Base-by-base conservation (phyloP, 2,329 filamentous ascomycete genomes). In the Alternaria atra region DNA sequence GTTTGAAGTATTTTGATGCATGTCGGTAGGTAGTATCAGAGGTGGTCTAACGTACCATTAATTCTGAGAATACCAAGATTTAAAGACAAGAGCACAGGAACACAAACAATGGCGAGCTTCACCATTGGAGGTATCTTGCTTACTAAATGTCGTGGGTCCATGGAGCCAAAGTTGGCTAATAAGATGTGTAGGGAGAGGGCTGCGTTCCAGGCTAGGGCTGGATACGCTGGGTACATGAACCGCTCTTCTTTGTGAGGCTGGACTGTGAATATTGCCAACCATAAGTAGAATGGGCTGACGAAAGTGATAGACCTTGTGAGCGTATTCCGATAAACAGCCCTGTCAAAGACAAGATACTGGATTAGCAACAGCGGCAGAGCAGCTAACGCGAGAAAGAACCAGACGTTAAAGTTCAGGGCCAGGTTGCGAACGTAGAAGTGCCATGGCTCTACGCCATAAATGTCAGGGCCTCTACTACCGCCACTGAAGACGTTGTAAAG, bases 181-280 rank as follows among this genome's bases (percentile, higher is more conserved):
- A 96, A 73, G 59, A 96, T 90, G 77, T 98, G 93, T 35, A 96
- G 82, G 4, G 92, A 87, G 54, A 97, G 86, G 8, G 94, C 91
- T 3, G 94, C 94, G 72, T 97, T 97, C 35, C 99, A 84, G 0
- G 91, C 91, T 37, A 99, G 84, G 65, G 94, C 93, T 1, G 95
- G 95, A 73, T 99, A 99, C 2, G 89, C 91, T 0, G 95, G 95
- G 73, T 97, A 99, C 94, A 99, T 98, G 82, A 99, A 99, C 6
- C 95, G 86, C 80, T 99, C 95, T 77, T 99, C 95, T 74, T 99
- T 99, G 81, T 99, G 95, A 15, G 95, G 92, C 76, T 99, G 95
- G 8, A 91, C 77, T 0, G 92, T 94, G 81, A 99, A 98, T 64
- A 98, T 95, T 4, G 81, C 87, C 29, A 99, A 85, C 95, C 95